Evolutionary conservation across 345 rosid genomes (phyloP), one percentile per base, ranked within the genome.

Genomic region (Heritiera fomes): DNA sequence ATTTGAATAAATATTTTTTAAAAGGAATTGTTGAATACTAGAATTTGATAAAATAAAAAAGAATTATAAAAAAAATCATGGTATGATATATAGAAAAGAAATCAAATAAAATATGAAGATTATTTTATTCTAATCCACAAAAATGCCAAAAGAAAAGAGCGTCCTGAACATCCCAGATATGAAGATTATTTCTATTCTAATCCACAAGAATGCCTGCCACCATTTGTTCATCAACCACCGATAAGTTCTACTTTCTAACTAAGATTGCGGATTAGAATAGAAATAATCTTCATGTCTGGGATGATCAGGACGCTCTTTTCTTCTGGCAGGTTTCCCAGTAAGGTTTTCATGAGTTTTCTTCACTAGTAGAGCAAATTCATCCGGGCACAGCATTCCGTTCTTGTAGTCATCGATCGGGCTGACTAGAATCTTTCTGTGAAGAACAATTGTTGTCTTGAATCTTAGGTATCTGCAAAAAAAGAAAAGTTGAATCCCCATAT

Each of bases 131-230:
- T 23, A 23, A 23, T 0, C 28, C 28, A 23, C 28, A 23, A 23
- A 0, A 77, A 69, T 2, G 41, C 8, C 2, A 74, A 53, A 75
- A 79, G 84, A 62, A 11, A 11, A 74, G 84, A 73, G 71, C 76
- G 78, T 40, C 84, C 81, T 3, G 83, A 77, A 38, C 76, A 76
- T 77, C 89, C 91, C 8, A 80, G 84, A 64, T 75, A 65, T 43
- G 89, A 86, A 80, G 91, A 86, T 56, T 82, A 80, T 56, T 88
- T 88, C 84, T 85, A 82, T 67, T 77, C 89, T 12, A 88, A 86
- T 73, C 91, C 91, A 23, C 86, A 86, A 43, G 88, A 86, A 75
- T 88, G 91, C 65, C 69, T 83, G 77, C 83, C 83, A n/a, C 61
- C 79, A 12, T 43, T 41, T 70, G 20, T 68, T 58, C 4, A 63